Evolutionary conservation across 2,329 filamentous ascomycete genomes (phyloP), one percentile per base, ranked within the genome.

Genomic region (Cytospora leucostoma): DNA sequence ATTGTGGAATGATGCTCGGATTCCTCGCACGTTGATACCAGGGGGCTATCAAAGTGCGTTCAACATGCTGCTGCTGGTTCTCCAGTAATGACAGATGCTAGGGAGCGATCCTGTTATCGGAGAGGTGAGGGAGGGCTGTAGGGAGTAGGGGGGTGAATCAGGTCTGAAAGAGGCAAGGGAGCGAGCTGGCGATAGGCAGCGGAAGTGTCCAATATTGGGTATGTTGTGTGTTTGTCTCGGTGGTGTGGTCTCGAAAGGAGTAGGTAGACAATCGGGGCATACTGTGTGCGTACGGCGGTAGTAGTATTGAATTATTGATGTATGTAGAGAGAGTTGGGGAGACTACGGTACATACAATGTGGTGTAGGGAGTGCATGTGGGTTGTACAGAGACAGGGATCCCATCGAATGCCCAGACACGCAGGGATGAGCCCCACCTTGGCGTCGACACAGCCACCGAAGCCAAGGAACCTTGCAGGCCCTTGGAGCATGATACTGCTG

Each of bases 1-100:
- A 68, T 65, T 32, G 51, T 66, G 49, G 19, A 53, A 15, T 21
- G 19, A 21, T 59, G 35, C 32, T 52, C 47, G 49, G 37, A 38
- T 40, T 13, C 32, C 38, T 61, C 61, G 61, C 40, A 56, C 57
- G 38, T 51, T 27, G 19, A 47, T 56, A 51, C 55, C 55, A 17
- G 51, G 27, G 54, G 49, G 47, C 32, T 38, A 56, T 47, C 27
- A 57, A 50, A 40, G 19, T 52, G 17, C 32, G 54, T 19, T 32
- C 38, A 47, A 47, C 44, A 47, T 47, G 44, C 44, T 47, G 44
- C 44, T 47, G n/a, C 44, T 19, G n/a, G 27, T 27, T 4, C 27
- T 27, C 27, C 27, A 27, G 27, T 27, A 27, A 27, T 27, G 12
- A 47, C 44, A 47, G 44, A 21, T 21, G 7, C 2, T 47, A 47